Base-by-base conservation (phyloP, 2,329 filamentous ascomycete genomes). In the Ophiostoma angusticollis region DNA sequence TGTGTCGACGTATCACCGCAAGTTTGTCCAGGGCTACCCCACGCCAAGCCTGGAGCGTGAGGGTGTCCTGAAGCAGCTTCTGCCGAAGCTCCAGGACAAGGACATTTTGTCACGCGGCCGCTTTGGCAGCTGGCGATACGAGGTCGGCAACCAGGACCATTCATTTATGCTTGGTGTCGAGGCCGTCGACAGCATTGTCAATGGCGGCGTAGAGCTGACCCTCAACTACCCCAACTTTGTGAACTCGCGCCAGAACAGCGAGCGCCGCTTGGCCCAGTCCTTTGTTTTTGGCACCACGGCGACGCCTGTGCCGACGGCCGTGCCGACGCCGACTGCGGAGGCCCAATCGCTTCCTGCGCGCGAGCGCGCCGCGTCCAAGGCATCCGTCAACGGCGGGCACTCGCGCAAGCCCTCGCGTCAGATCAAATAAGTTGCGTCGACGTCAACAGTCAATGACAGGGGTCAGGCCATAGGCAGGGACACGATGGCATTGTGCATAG, bases 101-200 rank as follows among this genome's bases (percentile, higher is more conserved):
- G 89, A 79, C 58, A 98, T 98, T 64, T 84, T 80, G 69, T 94
- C 87, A 32, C 85, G 91, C 63, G 91, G 91, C 53, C 87, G 91
- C 47, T 98, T 98, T 64, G 91, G 91, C 54, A 89, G 81, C 70
- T 98, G 91, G 91, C 75, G 85, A 58, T 98, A 98, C 68, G 91
- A 98, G 65, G 63, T 77, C 49, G 86, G 85, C 57, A 94, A 94
- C 74, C 86, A 94, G 72, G 87, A 95, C 64, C 87, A 95, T 72
- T 89, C 82, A 19, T 95, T 95, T 64, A 95, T 95, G 87, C 70
- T 94, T 46, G 87, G 87, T 58, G 87, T 94, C 16, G 87, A 95
- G 66, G 87, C 87, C 35, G 86, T 78, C 28, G 87, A 95, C 65
- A 77, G 84, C 66, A 84, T 94, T 56, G 75, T 87, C 62, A 87